Conservation (phyloP, 305 asterid species). For the Coffea humblotiana region DNA sequence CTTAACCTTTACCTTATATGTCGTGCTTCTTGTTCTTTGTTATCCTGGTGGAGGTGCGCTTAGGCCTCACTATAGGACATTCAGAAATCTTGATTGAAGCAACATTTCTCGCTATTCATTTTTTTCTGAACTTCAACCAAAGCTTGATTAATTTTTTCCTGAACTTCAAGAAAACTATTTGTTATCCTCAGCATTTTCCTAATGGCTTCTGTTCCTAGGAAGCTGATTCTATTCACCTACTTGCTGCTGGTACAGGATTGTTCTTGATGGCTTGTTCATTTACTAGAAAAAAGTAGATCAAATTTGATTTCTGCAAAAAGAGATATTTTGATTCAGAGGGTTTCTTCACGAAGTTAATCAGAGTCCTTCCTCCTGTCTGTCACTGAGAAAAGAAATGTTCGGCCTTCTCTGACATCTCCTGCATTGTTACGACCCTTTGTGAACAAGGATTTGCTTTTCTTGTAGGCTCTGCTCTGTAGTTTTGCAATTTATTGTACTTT, state of each 20-base stretch:
- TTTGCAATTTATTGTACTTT: not conserved
- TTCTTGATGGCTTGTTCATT: not conserved
- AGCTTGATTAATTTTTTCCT: too few species aligned
- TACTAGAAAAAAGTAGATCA: not conserved
- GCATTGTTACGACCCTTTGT: not conserved
- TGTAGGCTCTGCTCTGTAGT: not conserved
- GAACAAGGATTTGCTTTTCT: not conserved
- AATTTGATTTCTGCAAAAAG: not conserved
- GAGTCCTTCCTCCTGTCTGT: not conserved
- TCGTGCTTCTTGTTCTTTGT: not conserved
- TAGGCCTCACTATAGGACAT: not conserved
- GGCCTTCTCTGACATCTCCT: not conserved
- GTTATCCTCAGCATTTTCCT: not conserved
- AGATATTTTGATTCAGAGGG: not conserved
- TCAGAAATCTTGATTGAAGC: not conserved
- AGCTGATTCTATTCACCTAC: not conserved
- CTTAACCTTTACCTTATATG: not conserved
- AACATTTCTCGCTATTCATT: not conserved
- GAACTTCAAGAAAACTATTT: not conserved
- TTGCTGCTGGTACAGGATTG: not conserved
- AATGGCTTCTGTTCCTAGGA: not conserved
- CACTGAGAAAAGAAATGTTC: not conserved
- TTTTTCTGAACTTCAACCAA: not conserved
- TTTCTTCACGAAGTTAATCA: not conserved
- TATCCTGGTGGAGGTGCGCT: not conserved